Base-by-base conservation (phyloP, 2,329 filamentous ascomycete species). In the Cladosporium sp. region DNA sequence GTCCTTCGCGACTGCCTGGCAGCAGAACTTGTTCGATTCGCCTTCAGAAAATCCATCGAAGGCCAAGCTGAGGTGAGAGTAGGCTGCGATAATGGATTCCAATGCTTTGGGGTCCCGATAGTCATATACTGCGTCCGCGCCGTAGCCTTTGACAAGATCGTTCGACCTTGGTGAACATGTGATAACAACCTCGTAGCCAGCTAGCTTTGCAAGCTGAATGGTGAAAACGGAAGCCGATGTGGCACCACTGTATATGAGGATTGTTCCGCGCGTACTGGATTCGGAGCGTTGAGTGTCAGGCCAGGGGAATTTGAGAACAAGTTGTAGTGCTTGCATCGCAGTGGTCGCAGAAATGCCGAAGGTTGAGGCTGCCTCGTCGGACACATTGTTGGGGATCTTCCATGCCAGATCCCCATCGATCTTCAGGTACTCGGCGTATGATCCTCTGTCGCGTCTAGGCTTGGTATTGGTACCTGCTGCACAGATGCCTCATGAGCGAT, bases 371-470 rank as follows among this genome's bases (percentile, higher is more conserved):
- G 82, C 79, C 67, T 84, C 80, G 69, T 83, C 82, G 53, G 77
- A 79, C 64, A 85, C 61, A 40, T 71, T 69, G 23, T 82, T 78
- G 0, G 82, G 79, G 12, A 86, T 76, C 26, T 77, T 77, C 58
- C 80, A 73, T 64, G 80, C 75, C 7, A 84, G 59, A 62, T 81
- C 80, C 0, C 75, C 82, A 67, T 83, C 84, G n/a, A 75, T 82
- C 21, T 79, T 76, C 52, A 84, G 77, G 68, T 82, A 81, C 63
- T 86, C 80, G 12, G 80, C 83, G 71, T 86, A 87, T 0, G 80
- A 74, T 10, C 85, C 86, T 67, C 84, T 80, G 21, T 52, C 3
- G 49, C 21, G 23, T 52, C 49, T 14, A 52, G 5, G 23, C 10
- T 52, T 26, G 49, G 49, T 52, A 28, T 16, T 11, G 49, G 26